phyloP scores from a whole-genome alignment of 192 early-diverging fungal genomes.

The Backusella macrospora region DNA sequence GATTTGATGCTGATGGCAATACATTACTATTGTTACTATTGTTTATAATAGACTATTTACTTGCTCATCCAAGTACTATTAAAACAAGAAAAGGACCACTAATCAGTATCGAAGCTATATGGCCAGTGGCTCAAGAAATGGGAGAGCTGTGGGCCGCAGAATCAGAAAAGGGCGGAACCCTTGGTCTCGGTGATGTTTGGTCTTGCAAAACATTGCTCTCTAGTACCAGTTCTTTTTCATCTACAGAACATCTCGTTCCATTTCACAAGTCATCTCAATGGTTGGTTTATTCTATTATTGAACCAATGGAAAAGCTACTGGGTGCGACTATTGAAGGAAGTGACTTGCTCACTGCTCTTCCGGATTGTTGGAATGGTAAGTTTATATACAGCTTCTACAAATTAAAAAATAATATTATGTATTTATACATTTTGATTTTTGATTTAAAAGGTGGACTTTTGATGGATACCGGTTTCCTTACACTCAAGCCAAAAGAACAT shows the following conservation, averaged over 20 bases:
- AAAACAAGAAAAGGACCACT: constrained; percentile 32
- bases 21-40: neutral
- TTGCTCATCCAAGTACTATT: constrained; percentile 56
- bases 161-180: constrained; percentile 77
- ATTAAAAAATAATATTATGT: neutral
- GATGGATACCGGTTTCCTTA: constrained; percentile 82
- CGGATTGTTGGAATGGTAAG: constrained; percentile 79
- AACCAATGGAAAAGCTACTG: constrained; percentile 63
- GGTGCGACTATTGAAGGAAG: constrained; percentile 58
- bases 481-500: constrained; percentile 50
- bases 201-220: constrained; percentile 31
- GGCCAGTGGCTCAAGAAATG: constrained; percentile 80
- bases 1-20: neutral
- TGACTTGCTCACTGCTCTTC: constrained; percentile 80
- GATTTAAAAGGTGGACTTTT: constrained; percentile 69
- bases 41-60: constrained; percentile 53
- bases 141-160: constrained; percentile 80
- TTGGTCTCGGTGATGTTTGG: constrained; percentile 45
- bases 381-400: neutral
- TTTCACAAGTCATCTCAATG: constrained; percentile 96
- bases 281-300: constrained; percentile 91
- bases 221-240: neutral
- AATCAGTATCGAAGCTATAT: constrained; percentile 71
- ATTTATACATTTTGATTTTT: neutral
- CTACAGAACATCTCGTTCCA: constrained; percentile 59